phyloP scores from a whole-genome alignment of 2,329 filamentous ascomycete species.

The Fusarium liriodendri region DNA sequence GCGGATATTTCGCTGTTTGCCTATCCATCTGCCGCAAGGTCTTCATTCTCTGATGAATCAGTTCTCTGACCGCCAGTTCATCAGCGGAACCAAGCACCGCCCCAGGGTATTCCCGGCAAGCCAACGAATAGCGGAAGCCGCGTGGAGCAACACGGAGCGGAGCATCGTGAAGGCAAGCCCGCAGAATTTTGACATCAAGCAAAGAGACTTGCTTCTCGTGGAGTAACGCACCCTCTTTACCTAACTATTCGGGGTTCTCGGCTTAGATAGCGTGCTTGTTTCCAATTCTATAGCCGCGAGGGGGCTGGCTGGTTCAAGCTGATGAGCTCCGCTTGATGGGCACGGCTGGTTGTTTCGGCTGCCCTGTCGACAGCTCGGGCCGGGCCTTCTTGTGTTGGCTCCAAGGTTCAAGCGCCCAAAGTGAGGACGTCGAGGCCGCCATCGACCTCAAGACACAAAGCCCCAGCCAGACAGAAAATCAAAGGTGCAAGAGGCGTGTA shows the following conservation, averaged over 20 bases:
- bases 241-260: not conserved
- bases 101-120: conserved; percentile 40
- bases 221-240: not conserved
- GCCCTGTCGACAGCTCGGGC: conserved; percentile 36
- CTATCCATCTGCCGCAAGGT: conserved; percentile 20
- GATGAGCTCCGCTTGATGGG: conserved; percentile 7
- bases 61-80: conserved; percentile 62
- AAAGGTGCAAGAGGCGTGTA: conserved; percentile 26
- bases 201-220: conserved; percentile 16
- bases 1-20: conserved; percentile 20
- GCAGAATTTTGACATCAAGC: not conserved
- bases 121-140: conserved; percentile 29
- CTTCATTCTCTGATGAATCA: conserved; percentile 19
- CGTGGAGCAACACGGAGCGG: conserved; percentile 19
- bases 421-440: conserved; percentile 6
- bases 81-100: conserved; percentile 36
- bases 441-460: conserved; percentile 17
- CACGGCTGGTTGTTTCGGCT: conserved; percentile 15
- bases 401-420: conserved; percentile 18
- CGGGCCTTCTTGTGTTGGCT: conserved; percentile 39
- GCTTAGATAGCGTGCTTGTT: conserved; percentile 4
- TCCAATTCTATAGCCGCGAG: not conserved
- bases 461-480: conserved; percentile 23
- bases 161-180: conserved; percentile 19
- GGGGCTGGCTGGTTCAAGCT: not conserved